Percentiles rank a stretch among this genome's conserved stretches.
Conservation (phyloP, 2,329 filamentous ascomycete species). For the Tolypocladium ovalisporum region DNA sequence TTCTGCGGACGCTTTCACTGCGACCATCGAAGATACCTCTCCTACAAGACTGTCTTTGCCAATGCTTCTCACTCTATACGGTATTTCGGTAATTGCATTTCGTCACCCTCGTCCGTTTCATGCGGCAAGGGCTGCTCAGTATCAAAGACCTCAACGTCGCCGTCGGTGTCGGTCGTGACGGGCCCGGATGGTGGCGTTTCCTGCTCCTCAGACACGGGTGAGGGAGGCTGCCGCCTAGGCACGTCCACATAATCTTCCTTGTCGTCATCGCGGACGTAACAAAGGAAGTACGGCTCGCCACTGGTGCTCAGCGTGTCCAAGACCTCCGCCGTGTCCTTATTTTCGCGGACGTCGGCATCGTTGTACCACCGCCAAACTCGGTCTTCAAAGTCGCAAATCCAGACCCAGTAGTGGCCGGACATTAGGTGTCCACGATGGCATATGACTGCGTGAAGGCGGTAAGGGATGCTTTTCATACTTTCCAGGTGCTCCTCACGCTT, state of each 20-base stretch:
- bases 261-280: conserved; percentile 63
- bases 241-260: conserved; percentile 43
- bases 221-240: conserved; percentile 24
- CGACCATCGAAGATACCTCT: too few relatives aligned
- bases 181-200: neutral
- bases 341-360: conserved; percentile 67
- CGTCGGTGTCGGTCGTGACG: conserved; percentile 11
- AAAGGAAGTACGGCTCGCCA: conserved; percentile 74
- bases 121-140: neutral
- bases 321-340: conserved; percentile 55
- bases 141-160: conserved; percentile 10
- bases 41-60: neutral
- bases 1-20: too few relatives aligned
- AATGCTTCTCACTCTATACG: neutral
- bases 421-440: conserved; percentile 69
- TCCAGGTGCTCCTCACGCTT: conserved; percentile 21
- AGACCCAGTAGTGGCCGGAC: conserved; percentile 92
- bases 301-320: conserved; percentile 54
- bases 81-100: neutral
- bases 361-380: conserved; percentile 90
- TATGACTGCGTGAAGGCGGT: conserved; percentile 83
- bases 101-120: neutral
- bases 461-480: conserved; percentile 54
- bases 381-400: conserved; percentile 80
- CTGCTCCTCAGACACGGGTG: conserved; percentile 4